Conservation (phyloP, 495 filamentous ascomycete genomes). For the Thermothielavioides terrestris region DNA sequence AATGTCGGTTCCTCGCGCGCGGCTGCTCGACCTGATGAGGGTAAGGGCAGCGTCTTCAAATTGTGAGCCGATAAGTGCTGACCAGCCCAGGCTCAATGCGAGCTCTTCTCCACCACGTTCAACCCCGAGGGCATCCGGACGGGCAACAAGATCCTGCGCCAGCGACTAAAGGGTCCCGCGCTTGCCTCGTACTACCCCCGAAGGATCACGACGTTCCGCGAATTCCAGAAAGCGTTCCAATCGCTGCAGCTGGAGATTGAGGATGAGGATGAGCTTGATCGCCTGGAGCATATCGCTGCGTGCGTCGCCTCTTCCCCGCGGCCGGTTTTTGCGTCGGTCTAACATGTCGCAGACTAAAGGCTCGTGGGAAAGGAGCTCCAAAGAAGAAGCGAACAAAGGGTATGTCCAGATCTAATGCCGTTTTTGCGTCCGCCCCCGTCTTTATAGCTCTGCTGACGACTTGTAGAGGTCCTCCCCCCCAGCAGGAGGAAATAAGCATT, state of each 20-base stretch:
- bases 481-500: slow-evolving; percentile 20
- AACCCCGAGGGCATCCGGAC: slow-evolving; percentile 73
- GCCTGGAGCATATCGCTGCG: slow-evolving; percentile 65
- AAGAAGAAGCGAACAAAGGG: slow-evolving; percentile 78
- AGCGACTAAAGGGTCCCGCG: slow-evolving; percentile 69
- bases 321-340: slow-evolving; percentile 5
- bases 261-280: slow-evolving; percentile 68
- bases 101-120: slow-evolving; percentile 82
- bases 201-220: slow-evolving; percentile 56
- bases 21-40: slow-evolving; percentile 72
- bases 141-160: slow-evolving; percentile 81
- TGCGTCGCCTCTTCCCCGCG: background rate
- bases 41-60: slow-evolving; percentile 32
- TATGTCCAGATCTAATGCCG: slow-evolving; percentile 37
- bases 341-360: slow-evolving; percentile 49
- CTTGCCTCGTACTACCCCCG: slow-evolving; percentile 81
- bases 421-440: background rate
- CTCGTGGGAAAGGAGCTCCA: slow-evolving; percentile 78
- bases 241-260: slow-evolving; percentile 49
- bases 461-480: slow-evolving; percentile 19
- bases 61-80: background rate
- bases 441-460: slow-evolving; percentile 1
- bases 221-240: slow-evolving; percentile 56
- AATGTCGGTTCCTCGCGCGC: slow-evolving; percentile 66
- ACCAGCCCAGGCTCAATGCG: slow-evolving; percentile 65